Conservation (phyloP, 1,284 basidiomycete genomes). For the Moniliophthora roreri region DNA sequence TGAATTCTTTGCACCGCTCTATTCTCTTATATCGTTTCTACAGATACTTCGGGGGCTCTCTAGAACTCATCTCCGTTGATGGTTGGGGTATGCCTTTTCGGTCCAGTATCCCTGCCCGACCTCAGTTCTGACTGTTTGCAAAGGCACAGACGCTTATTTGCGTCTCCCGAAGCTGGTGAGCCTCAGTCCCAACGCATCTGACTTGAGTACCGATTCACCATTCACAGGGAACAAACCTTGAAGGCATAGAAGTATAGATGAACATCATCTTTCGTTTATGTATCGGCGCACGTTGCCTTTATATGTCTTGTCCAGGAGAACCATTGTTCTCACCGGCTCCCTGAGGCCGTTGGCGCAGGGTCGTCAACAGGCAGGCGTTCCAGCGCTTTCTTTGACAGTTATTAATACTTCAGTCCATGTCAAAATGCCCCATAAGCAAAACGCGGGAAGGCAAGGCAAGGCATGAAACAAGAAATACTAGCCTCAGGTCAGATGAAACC, state of each 20-base stretch:
- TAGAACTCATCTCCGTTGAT: slow-evolving; percentile 81
- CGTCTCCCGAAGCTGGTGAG: slow-evolving; percentile 79
- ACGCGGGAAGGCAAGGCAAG: no score
- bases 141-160: slow-evolving; percentile 82
- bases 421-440: no score
- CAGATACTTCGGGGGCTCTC: slow-evolving; percentile 80
- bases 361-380: no score
- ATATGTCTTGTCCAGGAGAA: background rate
- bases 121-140: slow-evolving; percentile 2
- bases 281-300: background rate
- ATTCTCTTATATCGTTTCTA: background rate
- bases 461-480: no score
- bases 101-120: slow-evolving; percentile 1
- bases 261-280: background rate
- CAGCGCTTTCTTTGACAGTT: no score
- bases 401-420: no score
- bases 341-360: background rate
- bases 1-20: background rate
- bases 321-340: background rate
- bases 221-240: slow-evolving; percentile 75
- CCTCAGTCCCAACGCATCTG: slow-evolving; percentile 11
- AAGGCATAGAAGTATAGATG: slow-evolving; percentile 78
- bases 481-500: no score
- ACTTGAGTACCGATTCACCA: slow-evolving; percentile 1
- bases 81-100: slow-evolving; percentile 65